Percentiles rank a stretch among this genome's conserved stretches.
These are phyloP conservation scores for Suhomyces maxii DNA, from an alignment of 1,139 yeast species.

Conservation along the genomic window DNA sequence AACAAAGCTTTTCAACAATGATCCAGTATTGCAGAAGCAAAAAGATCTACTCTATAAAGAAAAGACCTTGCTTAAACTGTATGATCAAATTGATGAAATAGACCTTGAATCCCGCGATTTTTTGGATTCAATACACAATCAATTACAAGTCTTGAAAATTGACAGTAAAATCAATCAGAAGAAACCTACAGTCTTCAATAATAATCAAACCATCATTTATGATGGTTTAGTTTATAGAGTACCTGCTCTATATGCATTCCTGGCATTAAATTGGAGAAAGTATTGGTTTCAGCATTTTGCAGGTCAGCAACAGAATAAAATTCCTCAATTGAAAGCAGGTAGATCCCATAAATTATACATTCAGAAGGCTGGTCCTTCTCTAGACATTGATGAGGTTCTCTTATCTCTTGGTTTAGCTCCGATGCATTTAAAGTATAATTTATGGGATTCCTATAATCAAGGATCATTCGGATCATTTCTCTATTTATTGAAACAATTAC, in stretches of 20 bases:
- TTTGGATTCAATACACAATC: not conserved
- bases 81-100: not conserved
- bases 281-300: constrained; percentile 11
- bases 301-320: not conserved
- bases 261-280: constrained; percentile 11
- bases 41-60: constrained; percentile 2
- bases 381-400: not conserved
- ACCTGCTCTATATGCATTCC: constrained; percentile 2
- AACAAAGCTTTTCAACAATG: constrained; percentile 2
- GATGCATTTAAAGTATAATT: not conserved
- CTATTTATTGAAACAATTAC: not conserved
- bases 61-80: not conserved
- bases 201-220: constrained; percentile 3
- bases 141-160: not conserved
- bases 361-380: too few relatives aligned
- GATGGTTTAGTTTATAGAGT: constrained; percentile 1
- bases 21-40: constrained; percentile 3
- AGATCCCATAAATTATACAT: not conserved
- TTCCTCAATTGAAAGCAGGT: constrained; percentile 1
- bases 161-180: not conserved
- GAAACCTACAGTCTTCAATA: not conserved
- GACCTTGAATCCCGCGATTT: constrained; percentile 1
- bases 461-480: not conserved
- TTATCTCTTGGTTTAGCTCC: not conserved
- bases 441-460: not conserved